These are phyloP conservation scores for Cyberlindnera galapagoensis DNA, from an alignment of 805 yeast species.

Conservation along the genomic window DNA sequence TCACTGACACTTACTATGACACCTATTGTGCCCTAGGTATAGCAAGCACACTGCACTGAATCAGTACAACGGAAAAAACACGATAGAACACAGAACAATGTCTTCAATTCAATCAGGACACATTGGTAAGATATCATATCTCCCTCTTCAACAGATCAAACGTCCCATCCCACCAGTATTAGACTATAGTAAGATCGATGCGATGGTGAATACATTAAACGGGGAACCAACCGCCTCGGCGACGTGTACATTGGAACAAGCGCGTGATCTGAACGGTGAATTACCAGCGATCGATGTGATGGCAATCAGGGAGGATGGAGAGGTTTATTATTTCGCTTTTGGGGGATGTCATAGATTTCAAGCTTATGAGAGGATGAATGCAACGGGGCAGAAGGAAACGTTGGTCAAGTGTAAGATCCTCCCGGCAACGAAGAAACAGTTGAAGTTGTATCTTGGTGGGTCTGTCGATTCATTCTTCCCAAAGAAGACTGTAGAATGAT, in stretches of 20 bases:
- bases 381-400: constrained; percentile 25
- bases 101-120: constrained; percentile 58
- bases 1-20: too few species aligned
- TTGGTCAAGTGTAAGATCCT: constrained; percentile 64
- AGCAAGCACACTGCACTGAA: too few species aligned
- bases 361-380: constrained; percentile 59
- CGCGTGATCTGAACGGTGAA: constrained; percentile 41
- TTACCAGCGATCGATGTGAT: constrained; percentile 81
- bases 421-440: constrained; percentile 68
- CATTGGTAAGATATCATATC: constrained; percentile 42
- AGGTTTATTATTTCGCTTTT: constrained; percentile 66
- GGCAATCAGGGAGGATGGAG: constrained; percentile 56
- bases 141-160: constrained; percentile 62
- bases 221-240: constrained; percentile 60
- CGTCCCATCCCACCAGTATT: constrained; percentile 85
- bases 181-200: constrained; percentile 64
- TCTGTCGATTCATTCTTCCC: constrained; percentile 42
- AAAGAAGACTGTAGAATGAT: constrained; percentile 2
- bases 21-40: too few species aligned
- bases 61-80: too few species aligned
- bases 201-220: constrained; percentile 68
- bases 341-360: constrained; percentile 91
- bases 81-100: constrained; percentile 30
- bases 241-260: constrained; percentile 44
- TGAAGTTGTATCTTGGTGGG: constrained; percentile 64